phyloP scores from a whole-genome alignment of 164 flowering plant genomes.

The Vitis amurensis region DNA sequence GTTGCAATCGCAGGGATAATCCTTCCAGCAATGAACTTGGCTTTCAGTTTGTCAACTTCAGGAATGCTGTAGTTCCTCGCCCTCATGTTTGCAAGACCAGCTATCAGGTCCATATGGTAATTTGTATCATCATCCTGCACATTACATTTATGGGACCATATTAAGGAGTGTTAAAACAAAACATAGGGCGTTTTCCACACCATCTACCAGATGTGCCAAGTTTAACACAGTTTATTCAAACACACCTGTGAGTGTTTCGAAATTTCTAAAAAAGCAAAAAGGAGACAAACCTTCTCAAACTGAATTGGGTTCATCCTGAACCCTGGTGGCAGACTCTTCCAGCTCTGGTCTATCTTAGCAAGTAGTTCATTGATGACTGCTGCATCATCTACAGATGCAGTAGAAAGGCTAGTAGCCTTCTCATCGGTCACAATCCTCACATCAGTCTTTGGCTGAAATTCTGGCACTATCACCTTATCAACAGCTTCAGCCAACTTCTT shows the following conservation, averaged over 20 bases:
- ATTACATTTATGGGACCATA: not conserved
- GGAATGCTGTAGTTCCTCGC: slow-evolving; percentile 90
- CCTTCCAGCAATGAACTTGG: slow-evolving; percentile 90
- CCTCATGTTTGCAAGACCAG: slow-evolving; percentile 90
- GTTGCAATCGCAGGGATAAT: slow-evolving; percentile 93
- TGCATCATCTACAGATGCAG: slow-evolving; percentile 72
- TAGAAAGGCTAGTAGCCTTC: slow-evolving; percentile 60
- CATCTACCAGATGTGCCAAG: no score
- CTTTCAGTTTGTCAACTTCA: slow-evolving; percentile 87
- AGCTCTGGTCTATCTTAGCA: slow-evolving; percentile 46
- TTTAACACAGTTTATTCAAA: no score
- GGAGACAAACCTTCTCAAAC: slow-evolving; percentile 70
- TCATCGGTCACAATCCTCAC: slow-evolving; percentile 78
- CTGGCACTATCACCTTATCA: slow-evolving; percentile 64
- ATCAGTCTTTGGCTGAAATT: slow-evolving; percentile 70
- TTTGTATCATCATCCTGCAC: slow-evolving; percentile 90
- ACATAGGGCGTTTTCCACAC: no score
- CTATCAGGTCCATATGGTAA: slow-evolving; percentile 80
- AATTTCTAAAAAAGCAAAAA: not conserved
- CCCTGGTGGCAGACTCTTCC: slow-evolving; percentile 42
- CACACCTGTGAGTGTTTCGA: no score
- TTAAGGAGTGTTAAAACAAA: no score
- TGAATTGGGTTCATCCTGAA: slow-evolving; percentile 82
- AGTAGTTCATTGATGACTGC: slow-evolving; percentile 61
- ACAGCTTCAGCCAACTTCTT: slow-evolving; percentile 56